Evolutionary conservation across 495 filamentous ascomycete species (phyloP), one percentile per base, ranked within the genome.

Genomic region (Neurospora tetrasperma): DNA sequence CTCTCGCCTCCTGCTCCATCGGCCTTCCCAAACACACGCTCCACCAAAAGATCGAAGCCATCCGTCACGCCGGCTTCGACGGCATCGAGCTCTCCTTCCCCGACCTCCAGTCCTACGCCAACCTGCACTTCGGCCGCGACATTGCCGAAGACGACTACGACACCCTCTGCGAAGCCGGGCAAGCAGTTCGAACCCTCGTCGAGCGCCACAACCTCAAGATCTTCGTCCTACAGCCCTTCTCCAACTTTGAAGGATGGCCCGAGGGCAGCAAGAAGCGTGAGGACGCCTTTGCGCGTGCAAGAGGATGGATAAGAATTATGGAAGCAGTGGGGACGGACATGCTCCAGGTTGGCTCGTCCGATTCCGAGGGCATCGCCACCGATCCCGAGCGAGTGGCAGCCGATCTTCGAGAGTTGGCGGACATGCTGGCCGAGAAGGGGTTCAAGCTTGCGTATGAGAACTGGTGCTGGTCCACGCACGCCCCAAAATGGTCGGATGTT

Each of bases 401-500:
- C 2, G 93, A 95, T 76, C 84, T 95, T 0, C 82, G 82, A 27
- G 83, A 88, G 70, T 83, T 95, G 20, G 88, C 87, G 14, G 89
- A 93, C 69, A 79, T 93, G 72, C 86, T 92, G 3, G 85, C 87
- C 4, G 75, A 81, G 31, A 82, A 86, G 35, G 82, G 84, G 0
- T 87, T 88, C 74, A 83, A 88, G 10, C 79, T 95, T 12, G 92
- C 91, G 1, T 95, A 94, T 73, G 92, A 95, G 79, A 94, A 94
- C 74, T 94, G 92, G 91, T 93, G 91, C 81, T 95, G 92, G 93
- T 89, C 90, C 1, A 90, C 90, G 0, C 87, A 89, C 40, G 91
- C 91, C 0, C 89, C 89, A 6, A 84, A 79, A 8, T 95, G 92
- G 92, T 85, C 83, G 71, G 84, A 88, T 38, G 89, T 90, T 14